These are phyloP conservation scores for Curvularia lunata DNA, from an alignment of 2,329 filamentous ascomycete species.

Conservation along the genomic window DNA sequence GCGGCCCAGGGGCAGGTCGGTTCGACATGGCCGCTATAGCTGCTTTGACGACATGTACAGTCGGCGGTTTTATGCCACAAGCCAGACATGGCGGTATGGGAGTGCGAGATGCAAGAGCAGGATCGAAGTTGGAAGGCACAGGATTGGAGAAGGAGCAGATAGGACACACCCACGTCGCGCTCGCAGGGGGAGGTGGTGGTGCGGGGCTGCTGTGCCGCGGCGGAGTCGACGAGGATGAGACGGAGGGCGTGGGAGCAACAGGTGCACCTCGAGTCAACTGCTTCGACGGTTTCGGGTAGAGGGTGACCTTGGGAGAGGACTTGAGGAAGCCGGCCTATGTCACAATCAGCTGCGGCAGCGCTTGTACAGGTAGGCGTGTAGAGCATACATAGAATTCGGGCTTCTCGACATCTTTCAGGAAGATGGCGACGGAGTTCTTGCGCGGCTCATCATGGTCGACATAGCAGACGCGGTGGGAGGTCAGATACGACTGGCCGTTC, in stretches of 20 bases:
- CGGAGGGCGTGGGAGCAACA: conserved; percentile 50
- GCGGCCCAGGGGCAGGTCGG: conserved; percentile 49
- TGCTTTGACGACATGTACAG: conserved; percentile 84
- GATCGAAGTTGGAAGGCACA: conserved; percentile 92
- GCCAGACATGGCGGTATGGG: conserved; percentile 85
- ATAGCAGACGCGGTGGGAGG: conserved; percentile 94
- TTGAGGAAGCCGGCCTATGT: conserved; percentile 85
- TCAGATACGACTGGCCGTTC: conserved; percentile 94
- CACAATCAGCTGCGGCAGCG: conserved; percentile 19
- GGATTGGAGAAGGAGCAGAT: conserved; percentile 96
- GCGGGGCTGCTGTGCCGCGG: conserved; percentile 49
- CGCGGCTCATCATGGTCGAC: conserved; percentile 87
- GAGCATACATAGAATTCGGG: conserved; percentile 69
- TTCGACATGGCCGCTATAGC: conserved; percentile 76
- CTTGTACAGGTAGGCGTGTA: neutral
- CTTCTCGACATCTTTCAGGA: conserved; percentile 88
- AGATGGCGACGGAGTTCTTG: conserved; percentile 81
- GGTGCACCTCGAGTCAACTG: conserved; percentile 62
- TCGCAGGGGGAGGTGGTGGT: conserved; percentile 57
- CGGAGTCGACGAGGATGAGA: conserved; percentile 38
- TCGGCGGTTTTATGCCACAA: conserved; percentile 90
- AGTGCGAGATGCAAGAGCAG: conserved; percentile 77
- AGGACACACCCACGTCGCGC: conserved; percentile 90
- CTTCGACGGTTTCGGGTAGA: conserved; percentile 81
- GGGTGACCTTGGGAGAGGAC: conserved; percentile 90